Conservation (phyloP, 2,329 filamentous ascomycete species). For the Myrmaecium sp. region DNA sequence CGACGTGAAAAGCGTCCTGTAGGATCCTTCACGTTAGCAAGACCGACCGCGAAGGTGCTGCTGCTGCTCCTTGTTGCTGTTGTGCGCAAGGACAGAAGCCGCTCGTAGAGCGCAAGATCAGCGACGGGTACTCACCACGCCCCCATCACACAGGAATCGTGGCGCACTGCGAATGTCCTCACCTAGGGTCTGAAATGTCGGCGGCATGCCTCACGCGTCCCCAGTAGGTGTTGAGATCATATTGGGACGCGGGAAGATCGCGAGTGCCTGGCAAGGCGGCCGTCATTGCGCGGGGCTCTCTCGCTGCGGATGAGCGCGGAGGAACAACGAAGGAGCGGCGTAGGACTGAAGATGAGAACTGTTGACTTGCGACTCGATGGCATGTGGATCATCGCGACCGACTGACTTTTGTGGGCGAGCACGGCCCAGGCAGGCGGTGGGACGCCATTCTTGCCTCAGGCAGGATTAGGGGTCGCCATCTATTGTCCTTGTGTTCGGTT, state of each 20-base stretch:
- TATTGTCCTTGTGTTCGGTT: no score
- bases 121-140: conserved; percentile 23
- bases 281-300: conserved; percentile 30
- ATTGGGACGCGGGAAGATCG: conserved; percentile 79
- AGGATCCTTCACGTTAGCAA: conserved; percentile 8
- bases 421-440: no score
- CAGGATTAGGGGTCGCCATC: no score
- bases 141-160: conserved; percentile 6
- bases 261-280: conserved; percentile 48
- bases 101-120: not conserved
- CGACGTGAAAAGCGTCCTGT: conserved; percentile 73
- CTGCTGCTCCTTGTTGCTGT: no score
- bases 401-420: no score
- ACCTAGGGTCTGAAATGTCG: conserved; percentile 90
- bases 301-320: no score
- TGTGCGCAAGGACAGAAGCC: no score
- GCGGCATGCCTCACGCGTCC: conserved; percentile 81
- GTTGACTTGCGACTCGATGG: no score
- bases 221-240: conserved; percentile 88
- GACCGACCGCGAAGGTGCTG: no score
- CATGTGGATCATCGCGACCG: no score
- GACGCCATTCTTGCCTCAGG: no score
- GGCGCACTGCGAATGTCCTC: conserved; percentile 26
- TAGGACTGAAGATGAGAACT: no score
- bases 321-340: not conserved